phyloP scores from a whole-genome alignment of 352 stramenopile species.

The Phytophthora uliginosa region DNA sequence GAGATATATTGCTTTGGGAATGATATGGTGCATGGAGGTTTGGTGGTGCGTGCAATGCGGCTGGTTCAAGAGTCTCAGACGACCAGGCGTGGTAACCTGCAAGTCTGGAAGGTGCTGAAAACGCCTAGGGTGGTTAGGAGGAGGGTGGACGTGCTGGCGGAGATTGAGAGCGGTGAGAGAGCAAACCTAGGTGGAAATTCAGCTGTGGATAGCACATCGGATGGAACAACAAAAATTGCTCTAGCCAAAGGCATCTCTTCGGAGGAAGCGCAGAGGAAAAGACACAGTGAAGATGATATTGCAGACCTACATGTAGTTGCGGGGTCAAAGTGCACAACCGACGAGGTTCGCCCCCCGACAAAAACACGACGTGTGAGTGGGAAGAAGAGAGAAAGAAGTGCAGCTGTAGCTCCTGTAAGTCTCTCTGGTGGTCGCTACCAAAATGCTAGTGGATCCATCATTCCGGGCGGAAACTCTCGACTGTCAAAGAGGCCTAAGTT shows the following conservation, averaged over 20 bases:
- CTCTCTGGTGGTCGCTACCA: not conserved
- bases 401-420: not conserved
- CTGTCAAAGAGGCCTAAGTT: not conserved
- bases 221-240: not conserved
- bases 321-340: not conserved
- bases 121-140: not conserved
- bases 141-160: not conserved
- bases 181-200: not conserved
- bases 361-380: constrained; percentile 14
- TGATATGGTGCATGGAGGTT: constrained; percentile 30
- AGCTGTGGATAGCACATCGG: not conserved
- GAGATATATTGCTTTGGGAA: constrained; percentile 55
- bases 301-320: too few relatives aligned
- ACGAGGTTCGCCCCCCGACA: constrained; percentile 18
- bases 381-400: not conserved
- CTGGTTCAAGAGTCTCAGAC: constrained; percentile 12
- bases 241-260: not conserved
- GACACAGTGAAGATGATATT: not conserved
- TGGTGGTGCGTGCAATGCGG: constrained; percentile 38
- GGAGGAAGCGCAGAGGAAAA: constrained; percentile 17
- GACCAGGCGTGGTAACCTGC: not conserved
- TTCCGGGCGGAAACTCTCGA: not conserved
- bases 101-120: constrained; percentile 25
- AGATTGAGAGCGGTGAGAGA: not conserved
- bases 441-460: not conserved